These are phyloP conservation scores for Penicillium soppii DNA, from an alignment of 495 filamentous ascomycete genomes.

Conservation along the genomic window DNA sequence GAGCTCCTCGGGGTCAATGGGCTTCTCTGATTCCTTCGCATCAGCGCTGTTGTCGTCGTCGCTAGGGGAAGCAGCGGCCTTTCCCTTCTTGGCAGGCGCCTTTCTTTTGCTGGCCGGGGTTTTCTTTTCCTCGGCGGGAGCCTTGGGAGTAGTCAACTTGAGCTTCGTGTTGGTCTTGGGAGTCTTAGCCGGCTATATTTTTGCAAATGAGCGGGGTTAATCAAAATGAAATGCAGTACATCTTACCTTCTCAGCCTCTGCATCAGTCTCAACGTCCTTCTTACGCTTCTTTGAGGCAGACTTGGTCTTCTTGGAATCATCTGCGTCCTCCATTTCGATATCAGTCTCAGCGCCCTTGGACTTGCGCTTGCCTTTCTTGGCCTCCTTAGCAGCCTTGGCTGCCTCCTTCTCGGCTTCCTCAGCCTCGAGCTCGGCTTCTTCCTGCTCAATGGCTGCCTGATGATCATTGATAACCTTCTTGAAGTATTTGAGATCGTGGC, in stretches of 20 bases:
- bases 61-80: constrained; percentile 43
- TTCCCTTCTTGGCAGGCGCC: constrained; percentile 38
- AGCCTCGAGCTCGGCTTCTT: constrained; percentile 59
- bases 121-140: constrained; percentile 48
- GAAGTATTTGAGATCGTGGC: constrained; percentile 69
- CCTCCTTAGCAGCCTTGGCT: constrained; percentile 57
- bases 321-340: constrained; percentile 72
- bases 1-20: constrained; percentile 57
- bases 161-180: constrained; percentile 58
- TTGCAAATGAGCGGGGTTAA: constrained; percentile 1
- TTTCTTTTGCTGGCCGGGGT: constrained; percentile 59
- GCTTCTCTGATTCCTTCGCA: constrained; percentile 53
- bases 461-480: constrained; percentile 68
- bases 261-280: constrained; percentile 63
- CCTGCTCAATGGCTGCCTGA: constrained; percentile 57
- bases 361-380: constrained; percentile 65
- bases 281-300: constrained; percentile 61
- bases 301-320: constrained; percentile 54
- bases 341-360: constrained; percentile 63
- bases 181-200: constrained; percentile 51
- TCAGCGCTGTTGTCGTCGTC: constrained; percentile 43
- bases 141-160: constrained; percentile 54
- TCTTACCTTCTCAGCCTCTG: constrained; percentile 66
- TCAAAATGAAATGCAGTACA: background rate
- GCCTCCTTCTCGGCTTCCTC: constrained; percentile 58